Conservation (phyloP, 805 yeast genomes). For the Blastobotrys americana region DNA sequence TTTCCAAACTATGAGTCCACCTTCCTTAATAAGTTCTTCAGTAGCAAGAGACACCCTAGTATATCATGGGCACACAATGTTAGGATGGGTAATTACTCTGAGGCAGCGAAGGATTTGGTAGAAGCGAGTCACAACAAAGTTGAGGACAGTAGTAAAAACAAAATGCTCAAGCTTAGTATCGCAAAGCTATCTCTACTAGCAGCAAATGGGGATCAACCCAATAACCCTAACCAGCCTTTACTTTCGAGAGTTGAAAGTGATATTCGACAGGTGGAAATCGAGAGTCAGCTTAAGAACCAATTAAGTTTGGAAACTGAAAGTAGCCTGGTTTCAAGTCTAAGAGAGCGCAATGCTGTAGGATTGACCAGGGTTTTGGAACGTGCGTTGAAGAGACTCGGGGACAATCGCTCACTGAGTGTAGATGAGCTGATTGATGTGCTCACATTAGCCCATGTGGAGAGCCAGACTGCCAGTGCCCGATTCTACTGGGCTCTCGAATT, state of each 20-base stretch:
- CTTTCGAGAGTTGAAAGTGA: conserved; percentile 44
- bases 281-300: conserved; percentile 27
- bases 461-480: conserved; percentile 24
- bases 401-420: conserved; percentile 29
- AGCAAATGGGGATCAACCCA: background rate
- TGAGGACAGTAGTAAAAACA: conserved; percentile 40
- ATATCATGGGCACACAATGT: conserved; percentile 71
- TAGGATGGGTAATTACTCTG: conserved; percentile 40
- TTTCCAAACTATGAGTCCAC: conserved; percentile 44
- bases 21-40: conserved; percentile 47
- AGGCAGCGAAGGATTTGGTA: conserved; percentile 45
- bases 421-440: conserved; percentile 46
- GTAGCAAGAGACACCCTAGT: conserved; percentile 26
- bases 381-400: background rate
- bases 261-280: conserved; percentile 44
- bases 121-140: conserved; percentile 32
- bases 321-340: background rate
- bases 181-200: conserved; percentile 64
- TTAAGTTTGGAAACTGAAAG: conserved; percentile 1
- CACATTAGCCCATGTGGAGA: conserved; percentile 38
- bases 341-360: background rate
- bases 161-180: conserved; percentile 54
- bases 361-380: conserved; percentile 3
- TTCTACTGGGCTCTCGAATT: conserved; percentile 46
- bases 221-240: conserved; percentile 21